Evolutionary conservation across 257 asterid genomes (phyloP).

Genomic region (Solanum habrochaites): DNA sequence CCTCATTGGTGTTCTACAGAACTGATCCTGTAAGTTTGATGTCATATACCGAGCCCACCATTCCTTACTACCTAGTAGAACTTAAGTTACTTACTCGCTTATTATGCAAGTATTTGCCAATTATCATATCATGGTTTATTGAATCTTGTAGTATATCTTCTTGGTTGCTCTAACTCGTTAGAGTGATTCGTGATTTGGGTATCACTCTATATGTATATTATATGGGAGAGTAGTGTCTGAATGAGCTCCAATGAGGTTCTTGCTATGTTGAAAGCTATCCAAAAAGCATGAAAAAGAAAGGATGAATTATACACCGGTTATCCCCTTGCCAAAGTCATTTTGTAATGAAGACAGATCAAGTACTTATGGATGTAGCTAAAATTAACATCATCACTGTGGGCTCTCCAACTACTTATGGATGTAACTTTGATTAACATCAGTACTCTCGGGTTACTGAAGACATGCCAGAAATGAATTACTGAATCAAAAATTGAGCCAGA

Average conservation of each 20-base stretch:
- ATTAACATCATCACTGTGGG: neutral
- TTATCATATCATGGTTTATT: neutral
- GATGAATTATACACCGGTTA: neutral
- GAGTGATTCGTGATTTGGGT: neutral
- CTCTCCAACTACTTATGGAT: neutral
- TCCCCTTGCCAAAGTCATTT: neutral
- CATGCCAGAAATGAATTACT: neutral
- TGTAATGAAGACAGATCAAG: neutral
- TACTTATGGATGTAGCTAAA: neutral
- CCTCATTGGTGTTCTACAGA: slow-evolving; percentile 96
- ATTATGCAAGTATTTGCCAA: neutral
- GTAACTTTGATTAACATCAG: neutral
- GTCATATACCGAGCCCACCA: neutral
- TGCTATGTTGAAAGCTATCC: neutral
- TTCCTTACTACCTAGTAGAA: neutral
- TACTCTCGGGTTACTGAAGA: neutral
- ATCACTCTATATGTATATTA: neutral
- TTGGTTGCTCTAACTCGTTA: neutral
- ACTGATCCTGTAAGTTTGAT: slow-evolving; percentile 84
- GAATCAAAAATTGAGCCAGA: neutral
- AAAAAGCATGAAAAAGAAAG: neutral
- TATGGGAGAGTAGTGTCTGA: neutral
- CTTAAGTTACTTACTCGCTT: neutral
- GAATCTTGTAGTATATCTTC: neutral
- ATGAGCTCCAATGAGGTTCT: neutral